Conservation (phyloP, 306 rosid species). For the Quercus agrifolia region DNA sequence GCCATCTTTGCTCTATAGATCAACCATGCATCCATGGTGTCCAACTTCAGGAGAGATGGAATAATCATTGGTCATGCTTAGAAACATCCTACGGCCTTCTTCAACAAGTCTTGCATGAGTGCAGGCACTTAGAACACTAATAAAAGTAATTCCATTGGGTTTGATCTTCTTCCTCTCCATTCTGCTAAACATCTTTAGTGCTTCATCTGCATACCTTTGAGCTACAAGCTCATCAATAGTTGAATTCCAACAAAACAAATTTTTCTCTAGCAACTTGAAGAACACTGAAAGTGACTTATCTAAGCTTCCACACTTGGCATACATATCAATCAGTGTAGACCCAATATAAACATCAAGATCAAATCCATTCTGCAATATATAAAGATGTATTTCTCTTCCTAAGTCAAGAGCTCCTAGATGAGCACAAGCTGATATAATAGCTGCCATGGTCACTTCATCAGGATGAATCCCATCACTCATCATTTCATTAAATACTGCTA, state of each 20-base stretch:
- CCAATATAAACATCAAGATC: slow-evolving; percentile 72
- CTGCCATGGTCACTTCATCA: slow-evolving; percentile 64
- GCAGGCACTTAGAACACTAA: slow-evolving; percentile 69
- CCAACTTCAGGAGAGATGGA: slow-evolving; percentile 45
- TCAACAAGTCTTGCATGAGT: slow-evolving; percentile 70
- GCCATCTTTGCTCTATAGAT: slow-evolving; percentile 76
- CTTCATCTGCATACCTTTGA: slow-evolving; percentile 59
- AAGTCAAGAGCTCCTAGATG: slow-evolving; percentile 77
- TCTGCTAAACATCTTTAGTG: slow-evolving; percentile 50
- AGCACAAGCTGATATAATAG: slow-evolving; percentile 71
- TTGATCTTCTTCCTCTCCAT: slow-evolving; percentile 52
- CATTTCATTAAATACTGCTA: slow-evolving; percentile 52
- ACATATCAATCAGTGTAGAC: slow-evolving; percentile 77
- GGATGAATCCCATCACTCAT: slow-evolving; percentile 44
- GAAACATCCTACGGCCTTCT: slow-evolving; percentile 56
- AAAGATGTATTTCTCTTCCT: slow-evolving; percentile 66
- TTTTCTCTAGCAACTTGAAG: slow-evolving; percentile 56
- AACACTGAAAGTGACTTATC: slow-evolving; percentile 70
- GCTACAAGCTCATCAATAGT: slow-evolving; percentile 66
- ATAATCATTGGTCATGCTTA: slow-evolving; percentile 55
- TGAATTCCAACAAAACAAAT: slow-evolving; percentile 80
- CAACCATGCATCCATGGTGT: slow-evolving; percentile 88
- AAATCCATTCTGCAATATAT: slow-evolving; percentile 50
- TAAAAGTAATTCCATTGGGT: slow-evolving; percentile 69
- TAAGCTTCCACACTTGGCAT: slow-evolving; percentile 78